Evolutionary conservation across 768 basidiomycete genomes (phyloP), one percentile per base, ranked within the genome.

Genomic region (Panaeolus papilionaceus): DNA sequence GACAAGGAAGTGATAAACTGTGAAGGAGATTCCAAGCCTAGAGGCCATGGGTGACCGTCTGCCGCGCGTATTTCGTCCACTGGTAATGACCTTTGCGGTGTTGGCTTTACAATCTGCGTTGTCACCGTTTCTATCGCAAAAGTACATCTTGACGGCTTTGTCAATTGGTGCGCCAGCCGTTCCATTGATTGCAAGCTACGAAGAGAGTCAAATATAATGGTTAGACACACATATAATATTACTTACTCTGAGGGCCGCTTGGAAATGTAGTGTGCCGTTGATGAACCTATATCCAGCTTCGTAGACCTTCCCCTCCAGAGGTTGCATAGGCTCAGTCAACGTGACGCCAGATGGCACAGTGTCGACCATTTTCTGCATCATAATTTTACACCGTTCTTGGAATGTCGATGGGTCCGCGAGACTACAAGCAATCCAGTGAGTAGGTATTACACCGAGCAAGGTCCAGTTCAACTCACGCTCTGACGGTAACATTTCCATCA

Each of bases 351-450:
- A 71, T 6, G 81, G 80, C 38, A 83, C 81, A 9, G 77, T 78
- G 69, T 83, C 75, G n/a, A 83, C 66, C 82, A 83, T 82, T 73
- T 42, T 64, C 70, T 51, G 69, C 67, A 68, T 80, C 81, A 11
- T 72, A 69, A 37, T 68, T 69, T 47, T 71, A 71, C 23, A 78
- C 39, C 37, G 74, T 74, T 62, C 4, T 65, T 64, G 37, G 62
- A 62, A 63, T 2, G 1, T 28, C 44, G 70, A n/a, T 61, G 45
- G 38, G 33, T 63, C 20, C 20, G 37, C 44, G 12, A 61, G 47
- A 28, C 37, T 62, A 49, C 4, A 51, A 16, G 61, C 8, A 2
- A 33, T 33, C 33, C 20, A 0, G 33, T 28, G 0, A 64, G 12
- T 16, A 33, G 3, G 14, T 6, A 7, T 12, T 28, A 2, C 6